A percentile compares a stretch with the other conserved stretches of the same genome.
phyloP scores from a whole-genome alignment of 2,329 filamentous ascomycete species.

The Venturia asperata region DNA sequence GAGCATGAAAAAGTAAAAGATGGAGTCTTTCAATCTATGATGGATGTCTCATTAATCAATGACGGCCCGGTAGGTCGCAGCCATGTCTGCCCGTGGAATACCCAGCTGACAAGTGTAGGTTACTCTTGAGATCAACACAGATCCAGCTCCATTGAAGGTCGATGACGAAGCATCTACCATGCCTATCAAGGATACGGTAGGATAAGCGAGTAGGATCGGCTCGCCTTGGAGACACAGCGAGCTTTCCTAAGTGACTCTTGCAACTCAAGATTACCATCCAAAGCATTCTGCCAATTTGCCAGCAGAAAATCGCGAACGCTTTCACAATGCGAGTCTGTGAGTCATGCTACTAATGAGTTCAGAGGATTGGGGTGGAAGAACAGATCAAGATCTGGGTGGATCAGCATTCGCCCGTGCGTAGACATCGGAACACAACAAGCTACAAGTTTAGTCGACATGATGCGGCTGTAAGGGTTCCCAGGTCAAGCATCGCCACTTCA shows the following conservation, averaged over 20 bases:
- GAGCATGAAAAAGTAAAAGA: constrained; percentile 72
- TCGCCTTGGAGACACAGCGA: not conserved
- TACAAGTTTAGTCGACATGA: not conserved
- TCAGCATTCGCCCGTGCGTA: not conserved
- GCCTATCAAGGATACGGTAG: constrained; percentile 21
- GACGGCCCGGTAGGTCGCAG: constrained; percentile 59
- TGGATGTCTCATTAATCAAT: constrained; percentile 91
- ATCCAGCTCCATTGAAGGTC: constrained; percentile 36
- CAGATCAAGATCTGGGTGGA: not conserved
- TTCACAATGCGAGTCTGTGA: too few species aligned
- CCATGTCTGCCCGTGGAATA: not conserved
- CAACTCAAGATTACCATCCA: not conserved
- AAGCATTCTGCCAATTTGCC: not conserved
- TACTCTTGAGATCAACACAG: constrained; percentile 43
- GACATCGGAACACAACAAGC: not conserved
- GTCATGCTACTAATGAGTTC: not conserved
- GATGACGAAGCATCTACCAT: constrained; percentile 23
- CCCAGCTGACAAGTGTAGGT: constrained; percentile 32
- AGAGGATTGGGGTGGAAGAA: not conserved
- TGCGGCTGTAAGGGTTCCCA: not conserved
- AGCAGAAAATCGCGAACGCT: not conserved
- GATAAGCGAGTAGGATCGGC: not conserved
- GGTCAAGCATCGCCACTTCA: not conserved
- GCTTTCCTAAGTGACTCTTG: not conserved
- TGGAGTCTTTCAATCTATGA: constrained; percentile 98